Evolutionary conservation across 352 stramenopile genomes (phyloP).

Genomic region (Peronosclerospora sorghi): DNA sequence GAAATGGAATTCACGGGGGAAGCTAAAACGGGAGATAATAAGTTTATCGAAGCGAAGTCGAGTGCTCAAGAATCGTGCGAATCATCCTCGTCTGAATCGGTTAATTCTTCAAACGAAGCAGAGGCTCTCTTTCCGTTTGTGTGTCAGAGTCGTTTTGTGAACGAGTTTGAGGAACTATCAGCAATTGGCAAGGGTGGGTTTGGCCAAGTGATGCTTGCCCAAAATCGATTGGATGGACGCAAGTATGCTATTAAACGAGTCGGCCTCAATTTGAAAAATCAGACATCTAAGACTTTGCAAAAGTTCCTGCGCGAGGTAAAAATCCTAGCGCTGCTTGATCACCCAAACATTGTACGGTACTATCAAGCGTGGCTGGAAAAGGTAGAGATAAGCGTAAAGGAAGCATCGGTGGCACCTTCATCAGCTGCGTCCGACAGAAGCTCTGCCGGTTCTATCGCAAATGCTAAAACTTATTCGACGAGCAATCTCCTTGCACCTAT

Average conservation of each 20-base stretch:
- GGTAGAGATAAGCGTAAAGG: constrained; percentile 40
- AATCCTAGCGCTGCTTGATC: constrained; percentile 85
- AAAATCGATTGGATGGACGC: constrained; percentile 89
- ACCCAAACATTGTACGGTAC: constrained; percentile 89
- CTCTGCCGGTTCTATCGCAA: constrained; percentile 16
- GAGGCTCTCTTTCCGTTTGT: constrained; percentile 79
- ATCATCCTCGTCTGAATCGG: constrained; percentile 42
- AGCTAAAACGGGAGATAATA: constrained; percentile 19
- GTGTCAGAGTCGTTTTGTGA: constrained; percentile 72
- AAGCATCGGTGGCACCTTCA: constrained; percentile 4
- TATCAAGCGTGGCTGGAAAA: constrained; percentile 89
- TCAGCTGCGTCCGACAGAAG: constrained; percentile 23
- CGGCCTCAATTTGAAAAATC: constrained; percentile 70
- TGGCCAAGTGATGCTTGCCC: constrained; percentile 89
- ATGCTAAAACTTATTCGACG: constrained; percentile 49
- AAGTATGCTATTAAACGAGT: constrained; percentile 91
- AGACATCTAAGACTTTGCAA: constrained; percentile 87
- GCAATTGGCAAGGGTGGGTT: constrained; percentile 89
- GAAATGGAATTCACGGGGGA: constrained; percentile 1
- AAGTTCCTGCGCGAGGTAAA: constrained; percentile 90
- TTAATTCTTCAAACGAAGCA: constrained; percentile 24
- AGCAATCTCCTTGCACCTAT: constrained; percentile 66
- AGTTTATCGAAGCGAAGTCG: constrained; percentile 16
- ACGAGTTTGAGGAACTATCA: constrained; percentile 77
- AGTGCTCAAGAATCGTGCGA: constrained; percentile 24